Conservation (phyloP, 768 basidiomycete species). For the Tricholoma sp. region DNA sequence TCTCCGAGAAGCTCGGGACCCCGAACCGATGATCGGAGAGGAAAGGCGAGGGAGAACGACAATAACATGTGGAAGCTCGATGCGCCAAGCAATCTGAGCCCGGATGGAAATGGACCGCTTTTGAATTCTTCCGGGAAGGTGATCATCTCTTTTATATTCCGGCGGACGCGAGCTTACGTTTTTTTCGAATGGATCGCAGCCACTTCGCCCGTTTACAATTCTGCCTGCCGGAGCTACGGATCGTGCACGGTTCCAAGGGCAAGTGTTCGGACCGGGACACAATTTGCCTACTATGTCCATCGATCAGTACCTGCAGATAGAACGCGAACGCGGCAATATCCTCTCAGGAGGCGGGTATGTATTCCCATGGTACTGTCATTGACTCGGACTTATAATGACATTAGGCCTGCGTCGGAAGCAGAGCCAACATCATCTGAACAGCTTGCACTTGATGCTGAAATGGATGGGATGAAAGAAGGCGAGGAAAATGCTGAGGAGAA, state of each 20-base stretch:
- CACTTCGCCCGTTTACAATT: constrained; percentile 89
- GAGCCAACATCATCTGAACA: constrained; percentile 73
- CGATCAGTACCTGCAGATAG: constrained; percentile 90
- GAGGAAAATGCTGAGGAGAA: constrained; percentile 71
- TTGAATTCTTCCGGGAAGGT: constrained; percentile 79
- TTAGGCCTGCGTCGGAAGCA: constrained; percentile 61
- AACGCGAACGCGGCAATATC: constrained; percentile 79
- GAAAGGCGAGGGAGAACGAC: constrained; percentile 35
- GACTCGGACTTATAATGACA: constrained; percentile 5
- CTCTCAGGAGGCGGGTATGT: constrained; percentile 83
- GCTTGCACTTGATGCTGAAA: constrained; percentile 72
- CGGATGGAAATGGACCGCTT: constrained; percentile 55
- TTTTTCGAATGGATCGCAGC: constrained; percentile 36
- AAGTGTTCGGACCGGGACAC: constrained; percentile 83
- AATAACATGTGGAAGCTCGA: constrained; percentile 75
- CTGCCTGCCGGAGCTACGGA: constrained; percentile 67
- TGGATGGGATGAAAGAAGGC: constrained; percentile 70
- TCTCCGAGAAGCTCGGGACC: constrained; percentile 23
- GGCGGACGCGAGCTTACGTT: neutral
- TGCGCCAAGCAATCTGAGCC: constrained; percentile 36
- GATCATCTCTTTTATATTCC: constrained; percentile 4
- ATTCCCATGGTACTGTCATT: neutral
- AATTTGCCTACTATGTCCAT: constrained; percentile 92
- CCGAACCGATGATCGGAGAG: constrained; percentile 32
- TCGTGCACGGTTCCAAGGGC: constrained; percentile 64